Evolutionary conservation across 108 stramenopile genomes (phyloP), one percentile per base, ranked within the genome.

Genomic region (Cyclotella cryptica): DNA sequence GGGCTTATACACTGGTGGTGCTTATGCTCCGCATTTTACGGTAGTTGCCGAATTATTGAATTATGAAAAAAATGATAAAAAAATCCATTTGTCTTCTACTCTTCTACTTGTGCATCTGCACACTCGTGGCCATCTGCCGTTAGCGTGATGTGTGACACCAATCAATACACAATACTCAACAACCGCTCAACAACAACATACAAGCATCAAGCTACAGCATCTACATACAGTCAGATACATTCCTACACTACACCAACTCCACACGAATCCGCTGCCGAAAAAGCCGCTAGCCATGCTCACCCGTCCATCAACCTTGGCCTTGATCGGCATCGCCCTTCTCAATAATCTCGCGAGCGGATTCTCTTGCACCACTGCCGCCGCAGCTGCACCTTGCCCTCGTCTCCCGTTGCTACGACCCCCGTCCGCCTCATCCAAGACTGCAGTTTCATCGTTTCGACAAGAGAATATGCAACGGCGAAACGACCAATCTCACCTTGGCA

Each of bases 331-430:
- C 35, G 72, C 79, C 28, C 58, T 80, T 35, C 72, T 80, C 57
- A 66, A 71, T 54, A 72, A 80, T 58, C 47, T 73, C 58, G 70
- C 65, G 18, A 68, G 70, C 39, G 79, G 79, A 43, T 80, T 80
- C 60, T 80, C 79, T 44, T 55, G 44, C 64, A 63, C 44, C 69
- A 65, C 42, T 66, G 40, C 51, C 69, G 19, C 70, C 41, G 61
- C 73, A 60, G n/a, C 61, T 62, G 18, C 73, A 19, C 42, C 26
- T 28, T 43, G 11, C 75, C 19, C 44, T 47, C 44, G 15, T 26
- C 18, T 35, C 1, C 1, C 45, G 10, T 28, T 18, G 29, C 45
- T 66, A 15, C 44, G 44, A 8, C 24, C 7, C 22, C 19, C 55
- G 9, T 54, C 46, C 73, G 28, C 14, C 73, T 24, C 28, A 35